Evolutionary conservation across 23 red algal species (phyloP).

Genomic region (Porphyridium purpureum): DNA sequence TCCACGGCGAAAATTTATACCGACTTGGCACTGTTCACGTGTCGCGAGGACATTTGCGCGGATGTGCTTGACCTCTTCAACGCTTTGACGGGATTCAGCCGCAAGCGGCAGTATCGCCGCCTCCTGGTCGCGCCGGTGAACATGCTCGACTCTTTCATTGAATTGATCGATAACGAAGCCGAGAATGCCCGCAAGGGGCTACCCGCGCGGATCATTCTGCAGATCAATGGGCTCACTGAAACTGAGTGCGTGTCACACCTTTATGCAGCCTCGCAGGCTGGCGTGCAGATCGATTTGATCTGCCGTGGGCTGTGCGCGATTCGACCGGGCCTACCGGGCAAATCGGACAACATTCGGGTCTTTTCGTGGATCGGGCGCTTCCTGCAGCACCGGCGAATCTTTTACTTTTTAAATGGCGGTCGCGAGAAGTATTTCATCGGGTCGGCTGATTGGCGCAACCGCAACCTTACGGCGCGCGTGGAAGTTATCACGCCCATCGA

Average conservation of each 20-base stretch:
- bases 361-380: conserved; percentile 73
- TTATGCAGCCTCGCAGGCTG: conserved; percentile 70
- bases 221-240: conserved; percentile 89
- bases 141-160: conserved; percentile 58
- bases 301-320: conserved; percentile 63
- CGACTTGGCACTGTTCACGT: conserved; percentile 65
- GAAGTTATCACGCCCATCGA: conserved; percentile 78
- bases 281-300: conserved; percentile 74
- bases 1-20: conserved; percentile 88
- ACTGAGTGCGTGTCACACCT: conserved; percentile 44
- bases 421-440: conserved; percentile 71
- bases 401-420: conserved; percentile 66
- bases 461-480: conserved; percentile 51
- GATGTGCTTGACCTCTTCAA: conserved; percentile 95
- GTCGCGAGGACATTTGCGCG: conserved; percentile 54
- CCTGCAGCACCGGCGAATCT: conserved; percentile 73
- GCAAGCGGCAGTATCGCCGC: conserved; percentile 35
- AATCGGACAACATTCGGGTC: conserved; percentile 79
- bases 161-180: conserved; percentile 58
- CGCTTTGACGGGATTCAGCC: conserved; percentile 54
- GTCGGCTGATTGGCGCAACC: conserved; percentile 82
- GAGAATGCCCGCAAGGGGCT: conserved; percentile 54
- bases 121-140: conserved; percentile 76
- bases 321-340: conserved; percentile 63
- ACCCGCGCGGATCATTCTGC: conserved; percentile 56